Evolutionary conservation across 768 basidiomycete genomes (phyloP), one percentile per base, ranked within the genome.

Genomic region (Psilocybe cubensis): DNA sequence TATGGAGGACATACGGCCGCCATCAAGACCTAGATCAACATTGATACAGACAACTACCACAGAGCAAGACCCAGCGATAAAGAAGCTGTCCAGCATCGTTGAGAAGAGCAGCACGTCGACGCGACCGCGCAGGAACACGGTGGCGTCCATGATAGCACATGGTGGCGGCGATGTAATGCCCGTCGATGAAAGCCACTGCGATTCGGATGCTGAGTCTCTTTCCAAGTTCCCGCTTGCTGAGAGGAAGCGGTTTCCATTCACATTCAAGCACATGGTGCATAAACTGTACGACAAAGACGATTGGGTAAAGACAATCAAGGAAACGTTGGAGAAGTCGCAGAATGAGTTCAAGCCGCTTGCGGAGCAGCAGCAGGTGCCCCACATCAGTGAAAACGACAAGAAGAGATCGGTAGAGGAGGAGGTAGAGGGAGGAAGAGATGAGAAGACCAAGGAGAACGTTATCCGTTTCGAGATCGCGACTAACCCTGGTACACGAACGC

Each of bases 221-320:
- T 73, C 71, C 2, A 72, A 73, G 33, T 85, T 85, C 56, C 81
- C 80, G 4, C 66, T 79, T 4, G 63, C 59, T 9, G 57, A 63
- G 25, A 72, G 66, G n/a, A 75, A 70, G 59, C 70, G 73, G 49
- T 84, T 81, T 62, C 76, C 76, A 17, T 88, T 88, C 71, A 87
- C 83, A 29, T 88, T 88, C 76, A 83, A 81, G 63, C 75, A 84
- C 63, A 88, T 86, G 84, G 68, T 87, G 55, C 84, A 88, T 72
- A 83, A 85, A 66, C 74, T 88, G 10, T 88, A 88, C 68, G 75
- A 80, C 52, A 69, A 81, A 52, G 82, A 83, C 20, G 85, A 86
- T 52, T 88, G 85, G 83, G 76, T 72, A 1, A 73, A 74, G 60
- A 84, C 81, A 67, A 80, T 86, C 51, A 81, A 79, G 66, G 76